Conservation (phyloP, 2,329 filamentous ascomycete species). For the Penicillium sp. region DNA sequence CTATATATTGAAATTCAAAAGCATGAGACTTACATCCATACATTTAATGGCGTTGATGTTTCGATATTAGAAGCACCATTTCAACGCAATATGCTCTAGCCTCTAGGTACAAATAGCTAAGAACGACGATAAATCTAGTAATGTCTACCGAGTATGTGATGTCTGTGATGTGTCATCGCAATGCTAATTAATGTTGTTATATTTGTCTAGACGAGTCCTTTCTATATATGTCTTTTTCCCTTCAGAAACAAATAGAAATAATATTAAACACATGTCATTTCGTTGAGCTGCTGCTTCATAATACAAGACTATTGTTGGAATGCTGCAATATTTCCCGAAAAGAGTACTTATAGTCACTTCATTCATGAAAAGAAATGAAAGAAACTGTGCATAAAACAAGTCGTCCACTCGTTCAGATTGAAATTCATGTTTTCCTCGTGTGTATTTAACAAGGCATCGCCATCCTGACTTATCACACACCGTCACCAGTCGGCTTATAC, state of each 20-base stretch:
- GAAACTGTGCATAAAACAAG: not conserved
- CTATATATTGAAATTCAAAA: not conserved
- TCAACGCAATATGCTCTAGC: not conserved
- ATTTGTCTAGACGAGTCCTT: not conserved
- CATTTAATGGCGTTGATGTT: not conserved
- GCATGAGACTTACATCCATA: not conserved
- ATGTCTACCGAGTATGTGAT: not conserved
- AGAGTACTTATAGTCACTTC: not conserved
- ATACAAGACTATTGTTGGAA: not conserved
- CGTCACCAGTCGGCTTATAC: slow-evolving; percentile 75
- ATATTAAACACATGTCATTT: not conserved
- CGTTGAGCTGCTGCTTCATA: not conserved
- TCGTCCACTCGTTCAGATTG: not conserved
- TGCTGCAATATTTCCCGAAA: not conserved
- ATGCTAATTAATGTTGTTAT: not conserved
- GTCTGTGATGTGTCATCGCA: no score
- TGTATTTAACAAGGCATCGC: not conserved
- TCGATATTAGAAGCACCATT: not conserved
- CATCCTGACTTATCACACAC: slow-evolving; percentile 22
- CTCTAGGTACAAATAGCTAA: not conserved
- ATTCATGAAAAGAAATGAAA: not conserved
- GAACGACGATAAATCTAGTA: not conserved
- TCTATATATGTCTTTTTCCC: not conserved
- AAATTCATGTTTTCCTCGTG: not conserved
- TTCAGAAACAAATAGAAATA: not conserved